A percentile compares a stretch with the other conserved stretches of the same genome.
These are phyloP conservation scores for Hypoxylon trugodes DNA, from an alignment of 495 filamentous ascomycete genomes.

Conservation along the genomic window DNA sequence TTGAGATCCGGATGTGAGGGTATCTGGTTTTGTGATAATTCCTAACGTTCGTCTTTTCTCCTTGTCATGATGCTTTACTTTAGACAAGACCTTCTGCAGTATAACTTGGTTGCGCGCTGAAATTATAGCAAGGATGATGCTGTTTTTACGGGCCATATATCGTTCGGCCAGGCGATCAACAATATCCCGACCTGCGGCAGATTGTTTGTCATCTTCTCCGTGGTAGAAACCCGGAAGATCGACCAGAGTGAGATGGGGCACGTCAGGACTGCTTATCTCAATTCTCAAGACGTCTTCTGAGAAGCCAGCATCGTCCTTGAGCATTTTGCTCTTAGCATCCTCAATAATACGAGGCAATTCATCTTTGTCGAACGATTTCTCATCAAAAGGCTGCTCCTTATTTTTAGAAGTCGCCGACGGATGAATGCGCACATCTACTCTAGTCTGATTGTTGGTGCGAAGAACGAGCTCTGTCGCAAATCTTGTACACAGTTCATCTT, in stretches of 20 bases:
- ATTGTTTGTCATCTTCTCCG: conserved; percentile 52
- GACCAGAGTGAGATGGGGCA: conserved; percentile 71
- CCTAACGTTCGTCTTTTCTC: conserved; percentile 62
- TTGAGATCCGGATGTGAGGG: conserved; percentile 47
- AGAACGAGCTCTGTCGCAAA: conserved; percentile 72
- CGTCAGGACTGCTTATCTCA: conserved; percentile 65
- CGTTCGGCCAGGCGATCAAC: conserved; percentile 60
- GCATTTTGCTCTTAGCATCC: conserved; percentile 52
- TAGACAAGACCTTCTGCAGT: conserved; percentile 57
- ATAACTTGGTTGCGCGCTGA: conserved; percentile 60
- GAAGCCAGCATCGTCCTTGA: conserved; percentile 48
- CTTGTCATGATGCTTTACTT: conserved; percentile 54
- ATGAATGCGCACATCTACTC: conserved; percentile 38
- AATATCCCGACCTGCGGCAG: conserved; percentile 52
- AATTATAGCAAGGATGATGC: conserved; percentile 66
- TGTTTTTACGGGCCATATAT: conserved; percentile 66
- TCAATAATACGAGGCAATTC: conserved; percentile 56
- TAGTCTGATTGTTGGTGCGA: conserved; percentile 44
- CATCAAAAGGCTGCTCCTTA: conserved; percentile 27
- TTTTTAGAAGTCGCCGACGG: conserved; percentile 42
- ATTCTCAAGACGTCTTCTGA: conserved; percentile 70
- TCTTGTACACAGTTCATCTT: conserved; percentile 70
- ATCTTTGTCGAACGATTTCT: conserved; percentile 46
- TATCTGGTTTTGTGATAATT: conserved; percentile 67
- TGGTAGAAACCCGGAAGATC: conserved; percentile 71